A percentile compares a stretch with the other conserved stretches of the same genome.
These are phyloP conservation scores for Lachancea sp. DNA, from an alignment of 805 yeast genomes.

Conservation along the genomic window DNA sequence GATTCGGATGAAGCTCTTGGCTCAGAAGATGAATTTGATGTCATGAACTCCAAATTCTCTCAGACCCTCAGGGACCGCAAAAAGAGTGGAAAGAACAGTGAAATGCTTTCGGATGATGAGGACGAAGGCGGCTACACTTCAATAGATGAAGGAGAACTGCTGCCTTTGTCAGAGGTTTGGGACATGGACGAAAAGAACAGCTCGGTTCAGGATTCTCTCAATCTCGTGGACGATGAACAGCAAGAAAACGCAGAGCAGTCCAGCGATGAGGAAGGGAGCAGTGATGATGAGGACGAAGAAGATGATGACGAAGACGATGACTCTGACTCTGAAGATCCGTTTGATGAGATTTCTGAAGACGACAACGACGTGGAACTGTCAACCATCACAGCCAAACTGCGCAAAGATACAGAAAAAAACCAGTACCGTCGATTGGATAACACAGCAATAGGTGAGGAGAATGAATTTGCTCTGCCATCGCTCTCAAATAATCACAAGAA, in stretches of 20 bases:
- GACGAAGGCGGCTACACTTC: conserved; percentile 62
- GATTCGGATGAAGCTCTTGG: conserved; percentile 89
- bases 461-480: conserved; percentile 63
- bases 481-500: conserved; percentile 29
- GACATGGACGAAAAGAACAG: conserved; percentile 56
- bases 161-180: conserved; percentile 84
- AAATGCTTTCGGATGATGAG: conserved; percentile 22
- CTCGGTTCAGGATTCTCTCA: conserved; percentile 12
- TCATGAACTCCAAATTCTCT: conserved; percentile 57
- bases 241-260: conserved; percentile 9
- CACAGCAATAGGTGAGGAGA: conserved; percentile 53
- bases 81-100: conserved; percentile 11
- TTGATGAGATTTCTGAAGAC: conserved; percentile 38
- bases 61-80: conserved; percentile 58
- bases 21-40: conserved; percentile 67
- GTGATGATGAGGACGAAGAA: conserved; percentile 12
- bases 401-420: conserved; percentile 29
- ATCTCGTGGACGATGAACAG: conserved; percentile 9
- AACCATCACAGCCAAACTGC: conserved; percentile 40
- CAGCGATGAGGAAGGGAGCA: conserved; percentile 8
- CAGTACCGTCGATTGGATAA: conserved; percentile 44
- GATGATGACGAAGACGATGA: conserved; percentile 23
- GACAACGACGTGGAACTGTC: conserved; percentile 49
- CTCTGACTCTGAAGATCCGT: conserved; percentile 26
- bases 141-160: conserved; percentile 67